Evolutionary conservation across 75 land plant genomes (phyloP), one percentile per base, ranked within the genome.

Genomic region (Pinus taeda): DNA sequence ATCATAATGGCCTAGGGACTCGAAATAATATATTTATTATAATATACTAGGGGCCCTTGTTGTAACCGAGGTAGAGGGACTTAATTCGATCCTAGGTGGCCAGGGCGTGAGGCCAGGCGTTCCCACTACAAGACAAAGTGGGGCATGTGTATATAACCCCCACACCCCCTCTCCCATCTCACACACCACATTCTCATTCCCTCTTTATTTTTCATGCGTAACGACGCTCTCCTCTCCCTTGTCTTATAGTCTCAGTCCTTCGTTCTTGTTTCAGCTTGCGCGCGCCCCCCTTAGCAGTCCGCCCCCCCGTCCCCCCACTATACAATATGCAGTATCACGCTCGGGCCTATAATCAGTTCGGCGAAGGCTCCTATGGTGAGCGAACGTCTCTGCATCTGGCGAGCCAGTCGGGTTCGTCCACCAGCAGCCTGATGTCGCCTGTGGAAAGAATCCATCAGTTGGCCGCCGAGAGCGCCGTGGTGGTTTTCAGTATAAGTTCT

Each of bases 401-500:
- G 17, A 29, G 36, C 3, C 33, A 66, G 30, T 36, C 33, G 15
- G 22, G 65, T 0, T 24, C 30, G 2, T 49, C 55, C 55, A 8
- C 55, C 55, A 49, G 55, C 12, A 49, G 55, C 55, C 55, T 49
- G 12, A 49, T 49, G 55, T 49, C 55, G 9, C 33, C 71, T 29
- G 29, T 85, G 90, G 86, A 87, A 49, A 85, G 80, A 39, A 77
- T 88, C 18, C 74, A 72, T 56, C 57, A 73, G 13, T 37, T 90
- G 83, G 92, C 89, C 53, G 59, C 80, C 4, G 70, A 88, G 79
- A 88, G 76, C 29, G 91, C 90, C 2, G 88, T 78, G 37, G 90
- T 86, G 33, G 80, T 90, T 1, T 90, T 90, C 81, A 85, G 76
- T 45, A 75, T 70, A 22, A 85, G 90, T 76, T 80, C 87, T 3